A percentile compares a stretch with the other conserved stretches of the same genome.
These are phyloP conservation scores for Psilocybe azurescens DNA, from an alignment of 768 basidiomycete species.

Conservation along the genomic window DNA sequence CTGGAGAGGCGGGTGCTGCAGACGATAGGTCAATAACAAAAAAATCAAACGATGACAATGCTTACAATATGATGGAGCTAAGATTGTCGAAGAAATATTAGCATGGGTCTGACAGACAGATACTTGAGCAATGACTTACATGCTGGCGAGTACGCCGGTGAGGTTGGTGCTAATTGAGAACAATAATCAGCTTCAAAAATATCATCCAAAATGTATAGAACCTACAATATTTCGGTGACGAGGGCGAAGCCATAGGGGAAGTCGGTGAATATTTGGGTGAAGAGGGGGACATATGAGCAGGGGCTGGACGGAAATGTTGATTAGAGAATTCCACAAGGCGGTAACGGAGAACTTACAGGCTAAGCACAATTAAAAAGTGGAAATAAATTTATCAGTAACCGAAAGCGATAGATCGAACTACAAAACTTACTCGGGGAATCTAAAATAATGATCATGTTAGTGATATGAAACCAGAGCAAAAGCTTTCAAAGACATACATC, in stretches of 20 bases:
- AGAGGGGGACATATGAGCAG: slow-evolving; percentile 84
- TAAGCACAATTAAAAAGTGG: slow-evolving; percentile 27
- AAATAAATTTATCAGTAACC: slow-evolving; percentile 24
- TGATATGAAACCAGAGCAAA: slow-evolving; percentile 2
- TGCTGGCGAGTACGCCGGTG: slow-evolving; percentile 86
- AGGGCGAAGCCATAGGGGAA: slow-evolving; percentile 86
- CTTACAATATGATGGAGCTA: slow-evolving; percentile 84
- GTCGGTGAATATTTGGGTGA: slow-evolving; percentile 95
- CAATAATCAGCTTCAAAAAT: slow-evolving; percentile 1
- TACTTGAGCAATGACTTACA: slow-evolving; percentile 54
- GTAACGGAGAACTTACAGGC: slow-evolving; percentile 59
- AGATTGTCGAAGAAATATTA: background rate
- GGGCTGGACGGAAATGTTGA: slow-evolving; percentile 47
- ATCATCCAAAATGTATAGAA: slow-evolving; percentile 13
- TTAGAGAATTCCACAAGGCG: background rate
- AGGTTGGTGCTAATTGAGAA: slow-evolving; percentile 70
- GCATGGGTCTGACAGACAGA: slow-evolving; percentile 3
- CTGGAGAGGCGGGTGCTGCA: slow-evolving; percentile 82
- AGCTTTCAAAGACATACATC: slow-evolving; percentile 17
- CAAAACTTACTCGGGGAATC: slow-evolving; percentile 80
- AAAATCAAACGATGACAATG: background rate
- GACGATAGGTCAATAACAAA: slow-evolving; percentile 21
- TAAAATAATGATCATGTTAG: slow-evolving; percentile 35
- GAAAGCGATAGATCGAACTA: background rate
- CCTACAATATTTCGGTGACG: slow-evolving; percentile 93